A percentile compares a stretch with the other conserved stretches of the same genome.
Conservation (phyloP, 805 yeast species). For the Suhomyces canberraensis region DNA sequence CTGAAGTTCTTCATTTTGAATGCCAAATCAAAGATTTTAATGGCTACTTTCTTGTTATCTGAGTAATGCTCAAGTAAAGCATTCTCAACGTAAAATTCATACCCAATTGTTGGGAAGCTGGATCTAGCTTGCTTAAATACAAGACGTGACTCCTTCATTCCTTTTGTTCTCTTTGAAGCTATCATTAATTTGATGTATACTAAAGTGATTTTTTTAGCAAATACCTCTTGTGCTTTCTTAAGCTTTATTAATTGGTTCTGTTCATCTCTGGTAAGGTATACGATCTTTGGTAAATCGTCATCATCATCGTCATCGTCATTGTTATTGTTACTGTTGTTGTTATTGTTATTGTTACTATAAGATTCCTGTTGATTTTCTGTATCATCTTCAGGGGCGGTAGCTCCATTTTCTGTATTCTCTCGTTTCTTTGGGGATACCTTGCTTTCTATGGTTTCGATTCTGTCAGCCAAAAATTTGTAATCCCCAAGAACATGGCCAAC, state of each 20-base stretch:
- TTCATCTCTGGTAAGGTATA: conserved; percentile 14
- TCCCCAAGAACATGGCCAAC: conserved; percentile 44
- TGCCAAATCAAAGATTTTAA: conserved; percentile 76
- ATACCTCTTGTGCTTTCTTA: conserved; percentile 20
- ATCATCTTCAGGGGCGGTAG: conserved; percentile 5
- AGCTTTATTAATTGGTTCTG: conserved; percentile 15
- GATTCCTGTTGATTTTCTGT: not conserved
- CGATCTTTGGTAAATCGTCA: conserved; percentile 13
- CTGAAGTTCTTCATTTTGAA: conserved; percentile 47
- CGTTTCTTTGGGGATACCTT: conserved; percentile 8
- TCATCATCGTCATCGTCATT: conserved; percentile 13
- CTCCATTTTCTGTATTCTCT: conserved; percentile 6
- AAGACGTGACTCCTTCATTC: conserved; percentile 68
- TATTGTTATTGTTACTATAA: conserved; percentile 1
- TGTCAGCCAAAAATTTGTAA: conserved; percentile 24
- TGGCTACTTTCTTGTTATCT: conserved; percentile 65
- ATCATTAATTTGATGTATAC: conserved; percentile 71
- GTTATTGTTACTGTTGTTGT: conserved; percentile 2
- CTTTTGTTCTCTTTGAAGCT: conserved; percentile 63
- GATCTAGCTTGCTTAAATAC: conserved; percentile 71
- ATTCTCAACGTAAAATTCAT: conserved; percentile 76
- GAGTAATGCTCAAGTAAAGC: conserved; percentile 77
- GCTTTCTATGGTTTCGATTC: conserved; percentile 21
- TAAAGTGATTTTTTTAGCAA: conserved; percentile 48
- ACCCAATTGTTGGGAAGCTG: conserved; percentile 53